Evolutionary conservation across 768 basidiomycete species (phyloP).

Genomic region (Russula olivacea): DNA sequence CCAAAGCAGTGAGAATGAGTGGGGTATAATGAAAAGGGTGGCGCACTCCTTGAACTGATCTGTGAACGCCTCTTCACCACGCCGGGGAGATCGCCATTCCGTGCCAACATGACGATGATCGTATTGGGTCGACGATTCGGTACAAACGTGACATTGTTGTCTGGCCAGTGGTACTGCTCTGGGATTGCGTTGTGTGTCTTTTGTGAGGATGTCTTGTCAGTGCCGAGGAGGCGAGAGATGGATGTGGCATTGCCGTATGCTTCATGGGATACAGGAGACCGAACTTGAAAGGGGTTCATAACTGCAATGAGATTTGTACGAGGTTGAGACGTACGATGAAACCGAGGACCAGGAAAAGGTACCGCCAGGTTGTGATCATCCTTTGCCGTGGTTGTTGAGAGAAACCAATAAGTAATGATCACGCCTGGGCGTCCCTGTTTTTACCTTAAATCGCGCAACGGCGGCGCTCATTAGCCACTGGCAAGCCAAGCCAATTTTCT

Average conservation of each 20-base stretch:
- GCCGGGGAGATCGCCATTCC: constrained; percentile 41
- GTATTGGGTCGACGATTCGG: constrained; percentile 44
- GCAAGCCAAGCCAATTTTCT: too few species aligned
- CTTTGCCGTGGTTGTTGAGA: constrained; percentile 21
- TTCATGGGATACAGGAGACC: constrained; percentile 44
- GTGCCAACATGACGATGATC: constrained; percentile 49
- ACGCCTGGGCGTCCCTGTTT: neutral
- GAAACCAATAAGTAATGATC: neutral
- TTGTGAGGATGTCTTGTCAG: constrained; percentile 22
- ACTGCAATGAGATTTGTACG: neutral
- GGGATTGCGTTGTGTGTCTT: constrained; percentile 45
- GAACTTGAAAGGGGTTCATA: constrained; percentile 35
- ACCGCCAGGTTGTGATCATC: constrained; percentile 60
- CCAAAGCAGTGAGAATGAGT: constrained; percentile 25
- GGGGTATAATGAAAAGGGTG: constrained; percentile 28
- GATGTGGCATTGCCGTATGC: constrained; percentile 46
- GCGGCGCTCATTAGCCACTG: too few species aligned
- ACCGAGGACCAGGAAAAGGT: constrained; percentile 41
- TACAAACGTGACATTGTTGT: constrained; percentile 19
- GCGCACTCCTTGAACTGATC: constrained; percentile 63
- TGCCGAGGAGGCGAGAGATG: constrained; percentile 33
- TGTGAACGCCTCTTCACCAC: constrained; percentile 55
- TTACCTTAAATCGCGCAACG: neutral
- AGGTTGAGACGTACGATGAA: constrained; percentile 30
- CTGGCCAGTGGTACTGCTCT: constrained; percentile 29